These are phyloP conservation scores for Westerdykella aurantiaca DNA, from an alignment of 2,329 filamentous ascomycete species.

Conservation along the genomic window DNA sequence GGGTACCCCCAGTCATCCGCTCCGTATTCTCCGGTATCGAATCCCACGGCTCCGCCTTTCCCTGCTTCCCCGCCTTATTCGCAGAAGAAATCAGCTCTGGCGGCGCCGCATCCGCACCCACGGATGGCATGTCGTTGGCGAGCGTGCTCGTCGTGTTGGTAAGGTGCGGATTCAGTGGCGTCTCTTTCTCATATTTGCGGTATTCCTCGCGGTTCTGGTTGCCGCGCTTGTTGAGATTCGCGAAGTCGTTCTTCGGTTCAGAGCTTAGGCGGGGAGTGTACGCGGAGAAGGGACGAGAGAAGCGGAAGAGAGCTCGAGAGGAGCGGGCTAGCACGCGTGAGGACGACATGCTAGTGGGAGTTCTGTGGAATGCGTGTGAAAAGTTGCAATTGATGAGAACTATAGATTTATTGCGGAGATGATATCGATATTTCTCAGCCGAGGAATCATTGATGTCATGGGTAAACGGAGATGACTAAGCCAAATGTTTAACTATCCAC, in stretches of 20 bases:
- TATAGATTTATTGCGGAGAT: neutral
- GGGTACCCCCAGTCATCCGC: constrained; percentile 60
- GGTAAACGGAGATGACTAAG: neutral
- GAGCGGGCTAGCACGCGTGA: constrained; percentile 43
- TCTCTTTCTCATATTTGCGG: constrained; percentile 52
- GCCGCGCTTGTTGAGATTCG: constrained; percentile 44
- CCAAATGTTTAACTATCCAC: neutral
- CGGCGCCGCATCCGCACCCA: constrained; percentile 52
- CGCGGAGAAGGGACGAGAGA: constrained; percentile 36
- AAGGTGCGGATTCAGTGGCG: constrained; percentile 55
- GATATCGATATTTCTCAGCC: neutral
- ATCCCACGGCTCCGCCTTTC: constrained; percentile 53
- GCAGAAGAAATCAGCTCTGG: constrained; percentile 56
- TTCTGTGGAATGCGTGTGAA: neutral
- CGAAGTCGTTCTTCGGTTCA: constrained; percentile 26
- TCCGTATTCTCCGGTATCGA: constrained; percentile 58
- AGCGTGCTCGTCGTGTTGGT: constrained; percentile 61
- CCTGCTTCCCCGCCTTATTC: constrained; percentile 34
- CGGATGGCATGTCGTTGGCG: constrained; percentile 56
- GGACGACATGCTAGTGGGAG: constrained; percentile 40
- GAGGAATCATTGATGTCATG: neutral
- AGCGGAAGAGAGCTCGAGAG: constrained; percentile 37
- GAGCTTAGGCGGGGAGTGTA: constrained; percentile 23
- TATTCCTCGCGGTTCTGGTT: constrained; percentile 51
- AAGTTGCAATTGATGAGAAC: neutral